Base-by-base conservation (phyloP, 2,329 filamentous ascomycete species). In the Ophiostoma sp. region DNA sequence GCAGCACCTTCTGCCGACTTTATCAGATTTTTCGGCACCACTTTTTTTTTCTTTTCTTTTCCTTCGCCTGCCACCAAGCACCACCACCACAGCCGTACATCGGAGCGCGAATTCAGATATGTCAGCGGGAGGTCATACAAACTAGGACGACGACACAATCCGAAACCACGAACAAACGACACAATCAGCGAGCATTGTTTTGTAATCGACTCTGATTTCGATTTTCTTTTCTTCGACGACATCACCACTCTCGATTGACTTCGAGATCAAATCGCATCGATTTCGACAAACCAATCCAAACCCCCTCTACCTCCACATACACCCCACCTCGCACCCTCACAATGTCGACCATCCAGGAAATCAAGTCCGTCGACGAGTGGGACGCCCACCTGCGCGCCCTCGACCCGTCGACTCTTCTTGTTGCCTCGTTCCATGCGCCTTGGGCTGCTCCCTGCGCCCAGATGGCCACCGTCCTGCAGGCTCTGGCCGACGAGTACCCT, bases 371-470 rank as follows among this genome's bases (percentile, higher is more conserved):
- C 79, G 84, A 87, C 77, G 90, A 90, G 78, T 98, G 96, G 90
- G 86, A 90, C 77, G 84, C 89, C 77, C 87, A 92, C 80, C 85
- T 93, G 75, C 85, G 87, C 75, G 86, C 89, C 57, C 86, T 95
- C 17, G 88, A 93, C 12, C 80, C 91, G 1, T 88, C 90, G 19
- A 89, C 92, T 19, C 89, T 98, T 74, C 87, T 95, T 76, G 87
- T 98, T 79, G 89, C 97, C 80, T 98, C 95, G 81, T 99, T 99
- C 87, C 93, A 98, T 82, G 94, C 96, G 25, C 93, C 95, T 77
- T 99, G 96, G 96, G 96, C 96, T 39, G 94, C 94, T 74, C 96
- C 96, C 63, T 98, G 96, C 86, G 91, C 93, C 76, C 94, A 98
- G 84, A 98, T 98, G 95, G 90, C 89, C 77, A 92, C 91, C 69